phyloP scores from a whole-genome alignment of 371 early-diverging fungal genomes.

The Syncephalastrum sp. region DNA sequence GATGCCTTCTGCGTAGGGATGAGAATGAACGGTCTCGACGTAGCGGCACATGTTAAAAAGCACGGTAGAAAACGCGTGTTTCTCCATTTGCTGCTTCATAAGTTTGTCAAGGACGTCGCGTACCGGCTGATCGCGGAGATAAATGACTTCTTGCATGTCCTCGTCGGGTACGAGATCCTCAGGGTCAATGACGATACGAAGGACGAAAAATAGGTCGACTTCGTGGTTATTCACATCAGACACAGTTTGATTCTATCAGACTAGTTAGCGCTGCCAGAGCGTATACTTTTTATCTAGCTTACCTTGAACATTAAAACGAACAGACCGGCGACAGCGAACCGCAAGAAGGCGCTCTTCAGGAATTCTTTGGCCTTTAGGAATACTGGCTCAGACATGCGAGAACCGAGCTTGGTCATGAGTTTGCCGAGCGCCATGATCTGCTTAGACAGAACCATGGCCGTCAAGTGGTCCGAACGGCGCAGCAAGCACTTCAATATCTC shows the following conservation, averaged over 20 bases:
- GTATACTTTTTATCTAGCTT: neutral
- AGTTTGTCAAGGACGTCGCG: constrained; percentile 61
- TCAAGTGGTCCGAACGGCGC: constrained; percentile 57
- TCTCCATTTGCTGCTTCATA: constrained; percentile 58
- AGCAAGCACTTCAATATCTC: constrained; percentile 56
- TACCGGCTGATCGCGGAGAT: constrained; percentile 60
- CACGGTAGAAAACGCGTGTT: constrained; percentile 55
- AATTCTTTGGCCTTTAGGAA: constrained; percentile 56
- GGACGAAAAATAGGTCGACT: constrained; percentile 57
- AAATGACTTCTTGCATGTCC: constrained; percentile 42
- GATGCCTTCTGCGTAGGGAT: constrained; percentile 46
- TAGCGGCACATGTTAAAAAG: constrained; percentile 55
- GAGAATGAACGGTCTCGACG: constrained; percentile 55
- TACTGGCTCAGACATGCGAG: constrained; percentile 50
- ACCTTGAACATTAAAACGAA: constrained; percentile 65
- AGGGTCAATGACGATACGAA: constrained; percentile 55
- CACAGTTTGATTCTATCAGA: constrained; percentile 46
- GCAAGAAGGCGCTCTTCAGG: constrained; percentile 56
- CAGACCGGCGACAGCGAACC: constrained; percentile 61
- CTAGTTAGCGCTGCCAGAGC: neutral
- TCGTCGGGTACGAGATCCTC: constrained; percentile 57
- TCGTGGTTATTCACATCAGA: constrained; percentile 40
- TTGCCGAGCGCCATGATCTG: constrained; percentile 60
- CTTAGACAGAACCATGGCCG: constrained; percentile 59
- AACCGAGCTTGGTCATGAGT: constrained; percentile 51